Evolutionary conservation across 1,139 yeast species (phyloP), one percentile per base, ranked within the genome.

Genomic region (Spathaspora sp.): DNA sequence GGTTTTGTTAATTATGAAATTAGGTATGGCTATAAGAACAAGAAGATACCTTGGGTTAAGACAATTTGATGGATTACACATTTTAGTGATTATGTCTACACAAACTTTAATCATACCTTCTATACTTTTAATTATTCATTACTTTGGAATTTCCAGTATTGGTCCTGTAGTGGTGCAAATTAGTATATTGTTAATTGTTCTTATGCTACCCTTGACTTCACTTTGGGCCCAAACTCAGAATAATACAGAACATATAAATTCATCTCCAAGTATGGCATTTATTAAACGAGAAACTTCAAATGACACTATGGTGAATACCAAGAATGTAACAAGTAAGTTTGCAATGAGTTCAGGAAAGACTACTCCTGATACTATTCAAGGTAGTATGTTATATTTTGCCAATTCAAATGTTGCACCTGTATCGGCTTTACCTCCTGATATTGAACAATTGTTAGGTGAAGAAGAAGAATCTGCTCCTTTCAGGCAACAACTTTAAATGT

Each of bases 81-180:
- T 90, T 31, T 67, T 93, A 40, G 68, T 89, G 49, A 86, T 90
- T 47, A 86, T 88, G 90, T 71, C 87, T 1, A 69, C 81, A n/a
- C 98, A 93, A 62, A 84, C 96, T 0, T 76, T 90, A 75, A 63
- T 89, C 11, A 68, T 88, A 18, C 98, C 98, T 2, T 79, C 95
- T 0, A 65, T 86, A 4, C 58, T 93, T 44, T 74, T 80, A n/a
- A 74, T 86, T 38, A 56, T 81, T 33, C 77, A 80, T 44, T 81
- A 81, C 51, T 47, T 56, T 16, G 45, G 49, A 5, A 47, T 52
- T 7, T 45, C 48, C 29, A 49, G 47, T 38, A 33, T 40, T 10
- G 46, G 42, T 13, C 57, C 63, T 16, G 51, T 56, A 15, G 50
- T 64, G 11, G 46, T 55, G 5, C 58, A 63, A 39, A 51, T 69